Conservation (phyloP, 2,329 filamentous ascomycete genomes). For the Scedosporium minutisporum region DNA sequence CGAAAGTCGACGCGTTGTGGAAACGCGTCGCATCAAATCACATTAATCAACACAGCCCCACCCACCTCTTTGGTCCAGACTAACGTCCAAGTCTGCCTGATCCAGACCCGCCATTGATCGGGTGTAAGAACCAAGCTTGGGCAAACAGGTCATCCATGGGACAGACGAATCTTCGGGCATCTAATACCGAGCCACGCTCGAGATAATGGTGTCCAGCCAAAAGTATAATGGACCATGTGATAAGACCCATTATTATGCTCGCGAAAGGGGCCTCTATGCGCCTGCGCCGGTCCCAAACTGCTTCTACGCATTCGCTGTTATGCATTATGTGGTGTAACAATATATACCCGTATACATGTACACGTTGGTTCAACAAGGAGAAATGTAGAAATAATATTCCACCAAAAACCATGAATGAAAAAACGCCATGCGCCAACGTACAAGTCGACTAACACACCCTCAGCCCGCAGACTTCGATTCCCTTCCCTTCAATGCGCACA, state of each 20-base stretch:
- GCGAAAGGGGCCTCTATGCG: background rate
- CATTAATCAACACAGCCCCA: background rate
- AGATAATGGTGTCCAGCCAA: no score
- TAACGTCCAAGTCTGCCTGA: background rate
- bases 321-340: background rate
- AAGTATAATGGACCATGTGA: no score
- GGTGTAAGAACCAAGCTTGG: background rate
- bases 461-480: constrained; percentile 66
- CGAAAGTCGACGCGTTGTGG: background rate
- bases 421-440: background rate
- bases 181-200: no score
- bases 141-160: background rate
- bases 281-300: background rate
- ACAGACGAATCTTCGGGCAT: background rate
- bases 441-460: constrained; percentile 45
- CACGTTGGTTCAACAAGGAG: background rate
- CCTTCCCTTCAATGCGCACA: constrained; percentile 55
- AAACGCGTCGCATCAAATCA: background rate
- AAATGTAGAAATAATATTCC: background rate
- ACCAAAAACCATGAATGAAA: background rate
- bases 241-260: background rate
- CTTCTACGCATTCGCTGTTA: background rate
- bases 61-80: background rate
- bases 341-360: background rate
- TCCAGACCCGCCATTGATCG: background rate